Evolutionary conservation across 2,329 filamentous ascomycete genomes (phyloP).

Genomic region (Alternaria novae-zelandiae): DNA sequence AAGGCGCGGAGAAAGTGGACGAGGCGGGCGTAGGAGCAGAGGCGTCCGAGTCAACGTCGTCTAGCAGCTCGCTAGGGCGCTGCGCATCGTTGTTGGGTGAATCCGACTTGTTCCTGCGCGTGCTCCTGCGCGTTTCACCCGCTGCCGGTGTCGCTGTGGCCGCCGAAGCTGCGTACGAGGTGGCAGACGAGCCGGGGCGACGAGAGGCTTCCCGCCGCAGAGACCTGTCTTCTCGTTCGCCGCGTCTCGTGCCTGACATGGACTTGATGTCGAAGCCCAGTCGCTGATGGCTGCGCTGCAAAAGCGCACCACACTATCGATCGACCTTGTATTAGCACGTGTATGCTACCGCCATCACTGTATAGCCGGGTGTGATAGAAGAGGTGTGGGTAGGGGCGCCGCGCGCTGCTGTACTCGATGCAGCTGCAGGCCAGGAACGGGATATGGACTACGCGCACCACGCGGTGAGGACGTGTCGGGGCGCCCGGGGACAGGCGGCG

Average conservation of each 20-base stretch:
- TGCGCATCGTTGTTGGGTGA: constrained; percentile 40
- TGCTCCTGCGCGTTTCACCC: constrained; percentile 18
- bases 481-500: constrained; percentile 8
- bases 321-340: constrained; percentile 27
- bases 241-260: constrained; percentile 59
- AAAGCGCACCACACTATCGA: constrained; percentile 78
- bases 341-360: constrained; percentile 35
- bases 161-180: constrained; percentile 16
- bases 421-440: constrained; percentile 29
- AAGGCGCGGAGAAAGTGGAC: constrained; percentile 70
- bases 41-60: constrained; percentile 74
- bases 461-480: constrained; percentile 34
- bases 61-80: constrained; percentile 67
- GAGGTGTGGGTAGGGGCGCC: constrained; percentile 11
- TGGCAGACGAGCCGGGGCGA: constrained; percentile 32
- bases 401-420: constrained; percentile 25
- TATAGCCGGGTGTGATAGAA: constrained; percentile 17
- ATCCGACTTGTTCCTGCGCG: constrained; percentile 25
- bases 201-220: constrained; percentile 34
- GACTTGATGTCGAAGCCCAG: constrained; percentile 76
- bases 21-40: constrained; percentile 65
- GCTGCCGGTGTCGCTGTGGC: constrained; percentile 20
- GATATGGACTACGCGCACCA: constrained; percentile 34
- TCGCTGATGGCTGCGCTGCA: constrained; percentile 76
- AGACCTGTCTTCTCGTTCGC: constrained; percentile 26